Base-by-base conservation (phyloP, 2,329 filamentous ascomycete genomes). In the Trichophyton schoenleinii region DNA sequence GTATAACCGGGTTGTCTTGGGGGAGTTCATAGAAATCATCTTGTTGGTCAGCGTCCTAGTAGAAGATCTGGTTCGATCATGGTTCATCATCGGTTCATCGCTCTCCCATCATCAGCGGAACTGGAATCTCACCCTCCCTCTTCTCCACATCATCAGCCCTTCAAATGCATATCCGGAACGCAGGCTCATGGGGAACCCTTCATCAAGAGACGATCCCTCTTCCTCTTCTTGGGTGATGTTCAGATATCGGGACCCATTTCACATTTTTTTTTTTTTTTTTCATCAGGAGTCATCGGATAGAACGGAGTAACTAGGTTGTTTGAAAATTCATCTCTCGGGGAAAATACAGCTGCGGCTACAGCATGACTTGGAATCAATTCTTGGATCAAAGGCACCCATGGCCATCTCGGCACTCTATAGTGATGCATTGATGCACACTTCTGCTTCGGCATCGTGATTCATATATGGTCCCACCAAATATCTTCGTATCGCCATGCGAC, bases 401-500 rank as follows among this genome's bases (percentile, higher is more conserved):
- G 34, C 9, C 34, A 38, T 13, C 34, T 38, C 8, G 25, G 48
- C 28, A 28, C 13, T 22, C 34, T 38, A 38, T 38, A 38, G 11
- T 38, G 9, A n/a, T 28, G 48, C 13, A n/a, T 53, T 15, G 25
- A 28, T 53, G 48, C 22, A 5, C 15, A 22, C 13, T 6, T 53
- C 13, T 22, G 28, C 25, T 31, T 18, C 18, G 18, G 46, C 31
- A 49, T 55, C 31, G 49, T 36, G 11, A 28, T 55, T 36, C 13
- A 55, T 1, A 44, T 15, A 44, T 15, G 22, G 48, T 28, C 48
- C 48, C 48, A 53, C 48, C 48, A 53, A 53, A 53, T 15, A 3
- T 13, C 31, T 55, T 55, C 52, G 52, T 55, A 55, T 55, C 52
- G 52, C 52, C 28, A 55, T 55, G 52, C 52, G 25, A 36, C 52